phyloP scores from a whole-genome alignment of 2,329 filamentous ascomycete genomes.

The Pestalotiopsis sp. region DNA sequence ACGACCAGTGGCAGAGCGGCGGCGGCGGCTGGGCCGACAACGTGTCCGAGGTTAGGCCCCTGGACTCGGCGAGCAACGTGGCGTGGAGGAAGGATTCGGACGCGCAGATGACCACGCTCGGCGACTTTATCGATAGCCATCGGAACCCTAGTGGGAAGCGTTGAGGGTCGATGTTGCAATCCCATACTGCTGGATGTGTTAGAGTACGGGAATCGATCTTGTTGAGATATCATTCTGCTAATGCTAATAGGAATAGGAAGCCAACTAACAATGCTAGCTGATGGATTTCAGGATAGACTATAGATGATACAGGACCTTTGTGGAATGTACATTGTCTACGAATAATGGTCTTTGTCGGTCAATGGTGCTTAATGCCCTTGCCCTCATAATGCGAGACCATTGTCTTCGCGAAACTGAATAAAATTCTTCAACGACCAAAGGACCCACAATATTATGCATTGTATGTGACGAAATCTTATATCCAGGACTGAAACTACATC shows the following conservation, averaged over 20 bases:
- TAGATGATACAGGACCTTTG: background rate
- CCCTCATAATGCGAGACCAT: background rate
- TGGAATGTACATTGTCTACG: background rate
- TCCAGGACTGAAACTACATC: background rate
- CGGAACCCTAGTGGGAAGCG: background rate
- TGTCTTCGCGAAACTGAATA: background rate
- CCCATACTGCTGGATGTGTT: too few relatives aligned
- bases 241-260: too few relatives aligned
- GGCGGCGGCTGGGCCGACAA: background rate
- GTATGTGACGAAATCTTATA: background rate
- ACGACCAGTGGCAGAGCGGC: slow-evolving; percentile 11
- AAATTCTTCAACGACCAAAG: background rate
- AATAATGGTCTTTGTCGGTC: background rate
- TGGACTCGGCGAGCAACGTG: slow-evolving; percentile 16
- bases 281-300: background rate
- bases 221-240: too few relatives aligned
- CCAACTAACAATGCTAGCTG: too few relatives aligned
- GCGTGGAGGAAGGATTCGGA: slow-evolving; percentile 9
- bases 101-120: background rate
- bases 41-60: slow-evolving; percentile 7
- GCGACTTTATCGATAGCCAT: slow-evolving; percentile 8
- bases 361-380: background rate
- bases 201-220: too few relatives aligned
- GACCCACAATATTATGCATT: background rate
- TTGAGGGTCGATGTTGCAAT: background rate